Base-by-base conservation (phyloP, 2,329 filamentous ascomycete species). In the Ceratocystis huliohia region DNA sequence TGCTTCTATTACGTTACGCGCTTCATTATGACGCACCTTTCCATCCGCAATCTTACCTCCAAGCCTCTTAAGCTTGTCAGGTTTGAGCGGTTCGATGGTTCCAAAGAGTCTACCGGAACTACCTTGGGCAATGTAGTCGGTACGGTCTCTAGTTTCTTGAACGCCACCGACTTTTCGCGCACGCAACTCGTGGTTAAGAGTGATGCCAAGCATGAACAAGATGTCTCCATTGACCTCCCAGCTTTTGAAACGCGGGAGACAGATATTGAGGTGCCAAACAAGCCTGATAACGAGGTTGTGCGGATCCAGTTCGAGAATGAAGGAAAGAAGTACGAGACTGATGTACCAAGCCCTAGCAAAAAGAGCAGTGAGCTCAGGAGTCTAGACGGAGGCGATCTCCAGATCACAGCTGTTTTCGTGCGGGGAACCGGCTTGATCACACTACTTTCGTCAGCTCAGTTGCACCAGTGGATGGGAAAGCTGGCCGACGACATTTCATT, bases 11-110 rank as follows among this genome's bases (percentile, higher is more conserved):
- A 15, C 37, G 6, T 37, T n/a, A 1, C 56, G 56, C 28, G 15
- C n/a, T 59, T n/a, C 56, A 25, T 37, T 28, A 83, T 82, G 80
- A 75, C 78, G 20, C 75, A 77, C 67, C 78, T 96, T 70, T 88
- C 83, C 3, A 84, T 96, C 72, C 90, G 92, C 72, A 96, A 96
- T 75, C 78, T 96, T 70, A 93, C 89, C 57, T 79, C 83, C 67
- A 86, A 83, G 62, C 81, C 85, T n/a, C 78, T 96, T 66, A 84
- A 87, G 70, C 82, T 96, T 71, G 86, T 85, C 74, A 80, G 73
- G 68, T 79, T 93, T 67, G 88, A 95, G 77, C 86, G 87, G 70
- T 91, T 91, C 74, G 82, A 85, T 70, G 81, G 75, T 37, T 73
- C 78, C 67, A 74, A 74, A 28, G 71, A 77, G 78, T 65, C 77